These are phyloP conservation scores for Setomelanomma holmii DNA, from an alignment of 2,329 filamentous ascomycete genomes.

Conservation along the genomic window DNA sequence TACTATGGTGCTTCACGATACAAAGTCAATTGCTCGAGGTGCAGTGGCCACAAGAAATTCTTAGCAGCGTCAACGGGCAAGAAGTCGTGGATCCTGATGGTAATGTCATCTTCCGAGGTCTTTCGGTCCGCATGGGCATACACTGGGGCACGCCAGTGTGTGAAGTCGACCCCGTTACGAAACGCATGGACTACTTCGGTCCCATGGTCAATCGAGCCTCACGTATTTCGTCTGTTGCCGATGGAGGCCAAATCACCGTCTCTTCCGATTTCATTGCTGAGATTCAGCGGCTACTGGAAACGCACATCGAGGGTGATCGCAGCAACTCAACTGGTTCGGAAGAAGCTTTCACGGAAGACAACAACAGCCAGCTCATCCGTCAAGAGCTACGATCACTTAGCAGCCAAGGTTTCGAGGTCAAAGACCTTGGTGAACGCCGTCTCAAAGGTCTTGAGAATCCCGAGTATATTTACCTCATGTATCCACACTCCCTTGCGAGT, in stretches of 20 bases:
- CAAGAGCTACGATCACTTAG: conserved; percentile 87
- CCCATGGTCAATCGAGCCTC: conserved; percentile 99
- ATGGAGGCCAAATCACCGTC: conserved; percentile 96
- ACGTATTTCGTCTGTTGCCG: conserved; percentile 90
- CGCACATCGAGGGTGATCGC: conserved; percentile 84
- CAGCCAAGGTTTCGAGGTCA: conserved; percentile 93
- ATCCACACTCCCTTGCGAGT: conserved; percentile 85
- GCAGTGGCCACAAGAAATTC: conserved; percentile 90
- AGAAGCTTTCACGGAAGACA: conserved; percentile 77
- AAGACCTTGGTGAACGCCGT: conserved; percentile 93
- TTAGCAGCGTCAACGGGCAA: conserved; percentile 85
- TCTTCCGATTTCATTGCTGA: conserved; percentile 97
- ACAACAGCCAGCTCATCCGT: conserved; percentile 76
- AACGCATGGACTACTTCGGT: conserved; percentile 99
- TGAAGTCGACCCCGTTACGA: conserved; percentile 93
- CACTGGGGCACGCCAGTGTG: conserved; percentile 95
- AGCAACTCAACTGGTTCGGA: conserved; percentile 73
- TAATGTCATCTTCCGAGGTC: conserved; percentile 87
- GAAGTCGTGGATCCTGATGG: conserved; percentile 83
- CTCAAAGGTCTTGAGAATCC: conserved; percentile 97
- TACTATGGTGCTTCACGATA: conserved; percentile 96
- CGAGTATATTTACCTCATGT: conserved; percentile 93
- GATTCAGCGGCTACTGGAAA: conserved; percentile 88
- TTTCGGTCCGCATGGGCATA: conserved; percentile 97
- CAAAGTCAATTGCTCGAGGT: conserved; percentile 88